Base-by-base conservation (phyloP, 495 filamentous ascomycete genomes). In the Penicillium daleae region DNA sequence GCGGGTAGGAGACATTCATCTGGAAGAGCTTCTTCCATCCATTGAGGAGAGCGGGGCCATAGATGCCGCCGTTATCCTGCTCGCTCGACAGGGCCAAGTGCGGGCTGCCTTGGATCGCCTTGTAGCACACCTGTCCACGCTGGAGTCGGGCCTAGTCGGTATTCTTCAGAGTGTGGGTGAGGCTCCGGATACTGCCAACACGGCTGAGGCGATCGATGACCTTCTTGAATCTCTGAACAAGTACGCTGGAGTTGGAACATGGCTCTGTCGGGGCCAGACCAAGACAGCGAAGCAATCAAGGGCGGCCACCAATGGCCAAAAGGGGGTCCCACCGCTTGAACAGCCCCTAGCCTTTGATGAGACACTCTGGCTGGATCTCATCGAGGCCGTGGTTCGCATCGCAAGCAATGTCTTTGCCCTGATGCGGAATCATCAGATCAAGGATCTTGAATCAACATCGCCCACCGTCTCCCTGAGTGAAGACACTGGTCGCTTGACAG, bases 191-290 rank as follows among this genome's bases (percentile, higher is more conserved):
- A 77, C 78, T 6, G 76, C 72, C 4, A 83, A 77, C 51, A 83
- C 79, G 0, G 76, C 79, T 42, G 83, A 88, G 50, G 81, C 82
- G n/a, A 75, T 80, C 26, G 61, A 76, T 32, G 81, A 86, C 51
- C 81, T 96, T 2, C 79, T 97, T 19, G 86, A 88, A 39, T 89
- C 89, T 5, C 74, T 99, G 46, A 86, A 94, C 58, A 98, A 94
- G 71, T 97, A 96, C 73, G 84, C 87, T 0, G 86, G 91, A 54
- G 92, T 99, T 22, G 95, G 95, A 31, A 91, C 93, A 22, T 99
- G 95, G 95, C 83, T 99, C 24, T 97, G 95, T 67, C 92, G 95
- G 76, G 89, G 91, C 35, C 93, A 98, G 75, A 93, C 85, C 55
- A 92, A 89, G 67, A 86, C 83, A 1, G 74, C 80, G 17, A 80